These are phyloP conservation scores for Leccinum barrowsii DNA, from an alignment of 768 basidiomycete species.

Conservation along the genomic window DNA sequence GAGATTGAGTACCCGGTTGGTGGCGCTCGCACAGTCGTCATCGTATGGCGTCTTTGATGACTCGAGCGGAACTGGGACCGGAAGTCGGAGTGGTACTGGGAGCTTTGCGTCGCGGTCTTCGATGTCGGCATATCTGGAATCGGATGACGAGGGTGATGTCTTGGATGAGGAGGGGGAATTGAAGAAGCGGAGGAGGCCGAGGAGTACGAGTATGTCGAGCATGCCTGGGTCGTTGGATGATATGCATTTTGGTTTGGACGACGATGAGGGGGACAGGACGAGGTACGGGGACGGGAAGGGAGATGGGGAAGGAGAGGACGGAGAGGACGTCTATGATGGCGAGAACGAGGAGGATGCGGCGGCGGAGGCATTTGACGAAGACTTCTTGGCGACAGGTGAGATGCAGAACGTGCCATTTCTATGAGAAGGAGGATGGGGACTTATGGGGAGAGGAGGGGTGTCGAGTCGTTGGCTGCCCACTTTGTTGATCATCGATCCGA, in stretches of 20 bases:
- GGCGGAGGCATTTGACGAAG: constrained; percentile 76
- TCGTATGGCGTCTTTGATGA: constrained; percentile 27
- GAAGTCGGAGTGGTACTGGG: constrained; percentile 38
- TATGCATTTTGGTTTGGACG: constrained; percentile 52
- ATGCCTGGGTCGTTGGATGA: constrained; percentile 84
- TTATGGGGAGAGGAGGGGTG: not conserved
- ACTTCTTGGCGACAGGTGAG: constrained; percentile 75
- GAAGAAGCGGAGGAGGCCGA: constrained; percentile 37
- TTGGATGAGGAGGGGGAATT: constrained; percentile 34
- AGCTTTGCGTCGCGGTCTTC: constrained; percentile 58
- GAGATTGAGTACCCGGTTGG: constrained; percentile 57
- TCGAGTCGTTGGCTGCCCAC: not conserved
- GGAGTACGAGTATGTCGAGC: constrained; percentile 69
- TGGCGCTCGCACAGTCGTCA: constrained; percentile 44
- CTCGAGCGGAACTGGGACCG: constrained; percentile 4
- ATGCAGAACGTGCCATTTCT: constrained; percentile 77
- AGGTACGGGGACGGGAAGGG: constrained; percentile 29
- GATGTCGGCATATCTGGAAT: constrained; percentile 47
- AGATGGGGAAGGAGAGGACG: constrained; percentile 30
- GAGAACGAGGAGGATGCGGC: constrained; percentile 60
- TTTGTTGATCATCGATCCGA: not conserved
- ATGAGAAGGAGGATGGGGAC: constrained; percentile 23
- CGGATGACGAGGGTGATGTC: constrained; percentile 43
- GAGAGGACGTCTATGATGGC: constrained; percentile 31
- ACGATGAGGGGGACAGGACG: constrained; percentile 38